These are phyloP conservation scores for Pichia manshurica DNA, from an alignment of 805 yeast species.

Conservation along the genomic window DNA sequence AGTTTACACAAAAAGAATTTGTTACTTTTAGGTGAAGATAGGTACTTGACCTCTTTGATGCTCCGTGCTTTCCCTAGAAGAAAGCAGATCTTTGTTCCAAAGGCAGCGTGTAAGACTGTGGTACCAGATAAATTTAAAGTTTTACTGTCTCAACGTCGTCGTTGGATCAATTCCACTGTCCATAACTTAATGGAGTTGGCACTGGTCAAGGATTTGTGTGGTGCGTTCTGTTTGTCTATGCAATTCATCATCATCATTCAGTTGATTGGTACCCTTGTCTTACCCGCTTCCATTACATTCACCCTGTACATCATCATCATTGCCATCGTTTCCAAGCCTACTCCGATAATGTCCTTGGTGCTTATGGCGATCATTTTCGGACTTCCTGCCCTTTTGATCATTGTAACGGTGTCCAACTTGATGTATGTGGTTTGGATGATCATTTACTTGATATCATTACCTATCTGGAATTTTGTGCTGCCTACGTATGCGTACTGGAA, in stretches of 20 bases:
- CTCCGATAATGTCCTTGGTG: conserved; percentile 71
- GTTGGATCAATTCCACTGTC: conserved; percentile 95
- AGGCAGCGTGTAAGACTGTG: conserved; percentile 86
- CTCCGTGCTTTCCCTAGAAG: conserved; percentile 84
- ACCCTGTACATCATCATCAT: conserved; percentile 71
- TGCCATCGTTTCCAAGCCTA: conserved; percentile 67
- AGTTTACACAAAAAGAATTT: conserved; percentile 84
- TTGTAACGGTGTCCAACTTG: conserved; percentile 70
- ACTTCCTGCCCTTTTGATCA: conserved; percentile 74
- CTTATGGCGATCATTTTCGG: conserved; percentile 78
- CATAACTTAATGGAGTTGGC: conserved; percentile 87
- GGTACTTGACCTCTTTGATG: conserved; percentile 81
- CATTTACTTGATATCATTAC: conserved; percentile 72
- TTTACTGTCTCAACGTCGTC: conserved; percentile 84
- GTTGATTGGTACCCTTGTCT: conserved; percentile 77
- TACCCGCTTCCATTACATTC: conserved; percentile 83
- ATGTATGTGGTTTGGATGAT: conserved; percentile 74
- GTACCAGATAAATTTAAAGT: conserved; percentile 82
- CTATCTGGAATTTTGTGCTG: conserved; percentile 88
- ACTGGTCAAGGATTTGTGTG: conserved; percentile 81
- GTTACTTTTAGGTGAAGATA: conserved; percentile 83
- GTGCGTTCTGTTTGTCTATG: conserved; percentile 93
- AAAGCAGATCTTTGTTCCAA: conserved; percentile 79
- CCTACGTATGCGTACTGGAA: conserved; percentile 91
- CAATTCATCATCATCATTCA: conserved; percentile 84